Evolutionary conservation across 306 rosid species (phyloP).

Genomic region (Canavalia ensiformis): DNA sequence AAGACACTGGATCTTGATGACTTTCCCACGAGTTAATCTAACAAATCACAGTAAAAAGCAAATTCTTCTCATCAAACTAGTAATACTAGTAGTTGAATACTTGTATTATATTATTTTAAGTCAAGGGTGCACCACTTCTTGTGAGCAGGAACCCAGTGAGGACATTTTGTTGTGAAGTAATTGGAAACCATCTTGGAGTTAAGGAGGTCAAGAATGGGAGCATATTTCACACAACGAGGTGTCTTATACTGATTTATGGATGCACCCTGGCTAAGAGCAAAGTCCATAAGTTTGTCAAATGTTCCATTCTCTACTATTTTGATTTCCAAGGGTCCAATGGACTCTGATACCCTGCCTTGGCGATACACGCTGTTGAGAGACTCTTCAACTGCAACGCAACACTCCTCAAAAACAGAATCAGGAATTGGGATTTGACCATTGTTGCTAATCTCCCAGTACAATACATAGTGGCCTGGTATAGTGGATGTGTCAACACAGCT

Average conservation of each 20-base stretch:
- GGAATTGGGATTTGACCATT: constrained; percentile 48
- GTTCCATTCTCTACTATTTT: constrained; percentile 67
- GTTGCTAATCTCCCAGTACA: constrained; percentile 68
- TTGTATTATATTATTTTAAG: not conserved
- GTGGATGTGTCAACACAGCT: constrained; percentile 61
- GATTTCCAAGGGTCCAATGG: constrained; percentile 70
- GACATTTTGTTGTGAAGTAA: constrained; percentile 62
- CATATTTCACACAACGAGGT: constrained; percentile 62
- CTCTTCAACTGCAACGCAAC: constrained; percentile 61
- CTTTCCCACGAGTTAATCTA: not conserved
- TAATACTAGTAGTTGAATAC: not conserved
- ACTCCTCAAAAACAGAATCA: constrained; percentile 55
- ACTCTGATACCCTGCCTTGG: constrained; percentile 65
- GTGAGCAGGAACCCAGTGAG: constrained; percentile 62
- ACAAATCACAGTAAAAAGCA: constrained; percentile 27
- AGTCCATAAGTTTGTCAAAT: constrained; percentile 69
- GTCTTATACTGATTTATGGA: constrained; percentile 78
- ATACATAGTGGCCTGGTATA: constrained; percentile 66
- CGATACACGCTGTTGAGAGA: constrained; percentile 63
- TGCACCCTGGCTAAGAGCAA: constrained; percentile 62
- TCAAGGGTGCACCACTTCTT: constrained; percentile 51
- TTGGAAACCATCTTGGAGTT: constrained; percentile 51
- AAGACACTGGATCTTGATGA: constrained; percentile 11
- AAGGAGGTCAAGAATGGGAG: constrained; percentile 58
- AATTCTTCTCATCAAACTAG: not conserved